These are phyloP conservation scores for Chalciporus piperatus DNA, from an alignment of 768 basidiomycete genomes.

Conservation along the genomic window DNA sequence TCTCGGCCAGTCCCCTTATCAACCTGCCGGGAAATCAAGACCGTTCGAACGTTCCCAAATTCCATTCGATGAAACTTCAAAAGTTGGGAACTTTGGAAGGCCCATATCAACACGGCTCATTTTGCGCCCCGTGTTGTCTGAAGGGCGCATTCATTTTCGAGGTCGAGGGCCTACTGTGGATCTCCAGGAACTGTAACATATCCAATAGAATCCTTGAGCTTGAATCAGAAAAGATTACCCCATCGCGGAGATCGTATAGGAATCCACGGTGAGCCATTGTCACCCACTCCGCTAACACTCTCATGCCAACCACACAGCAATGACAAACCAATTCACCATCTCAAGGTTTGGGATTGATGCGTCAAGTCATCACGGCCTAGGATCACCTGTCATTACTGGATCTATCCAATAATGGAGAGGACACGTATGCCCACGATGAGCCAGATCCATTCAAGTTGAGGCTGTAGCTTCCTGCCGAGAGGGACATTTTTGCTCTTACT, in stretches of 20 bases:
- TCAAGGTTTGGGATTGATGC: not conserved
- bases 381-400: constrained; percentile 3
- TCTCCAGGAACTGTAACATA: not conserved
- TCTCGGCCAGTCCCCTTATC: not conserved
- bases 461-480: not conserved
- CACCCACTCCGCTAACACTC: constrained; percentile 4
- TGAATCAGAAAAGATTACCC: constrained; percentile 1
- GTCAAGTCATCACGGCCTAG: not conserved
- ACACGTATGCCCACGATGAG: not conserved
- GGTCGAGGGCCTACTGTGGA: constrained; percentile 8
- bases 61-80: not conserved
- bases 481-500: not conserved
- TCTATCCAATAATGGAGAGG: not conserved
- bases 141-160: not conserved
- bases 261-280: not conserved
- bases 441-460: constrained; percentile 20
- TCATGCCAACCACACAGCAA: constrained; percentile 4
- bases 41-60: constrained; percentile 2
- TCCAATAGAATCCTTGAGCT: not conserved
- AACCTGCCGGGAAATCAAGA: not conserved
- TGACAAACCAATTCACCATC: not conserved
- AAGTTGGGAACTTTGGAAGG: not conserved
- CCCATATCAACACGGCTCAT: not conserved
- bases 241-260: constrained; percentile 9
- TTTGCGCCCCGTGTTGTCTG: not conserved